phyloP scores from a whole-genome alignment of 2,329 filamentous ascomycete genomes.

The Aspergillus neoniger region DNA sequence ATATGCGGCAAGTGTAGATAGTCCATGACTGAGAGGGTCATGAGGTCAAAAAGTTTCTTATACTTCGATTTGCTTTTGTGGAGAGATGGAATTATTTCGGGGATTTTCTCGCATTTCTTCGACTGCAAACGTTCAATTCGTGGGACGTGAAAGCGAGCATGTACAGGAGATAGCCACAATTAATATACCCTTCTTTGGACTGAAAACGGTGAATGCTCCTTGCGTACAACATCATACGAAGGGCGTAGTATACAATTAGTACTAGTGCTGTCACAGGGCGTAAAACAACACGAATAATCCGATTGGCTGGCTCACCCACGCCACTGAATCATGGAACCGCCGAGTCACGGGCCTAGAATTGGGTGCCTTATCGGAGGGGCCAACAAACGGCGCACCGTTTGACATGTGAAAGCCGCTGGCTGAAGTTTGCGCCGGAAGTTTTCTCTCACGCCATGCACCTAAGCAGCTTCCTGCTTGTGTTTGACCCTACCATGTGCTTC shows the following conservation, averaged over 20 bases:
- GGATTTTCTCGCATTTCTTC: neutral
- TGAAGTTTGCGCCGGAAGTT: neutral
- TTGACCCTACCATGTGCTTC: neutral
- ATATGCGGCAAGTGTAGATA: neutral
- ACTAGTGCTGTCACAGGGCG: neutral
- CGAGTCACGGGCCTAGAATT: neutral
- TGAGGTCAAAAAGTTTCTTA: neutral
- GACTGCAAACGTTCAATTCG: neutral
- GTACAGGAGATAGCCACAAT: neutral
- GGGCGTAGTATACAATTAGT: neutral
- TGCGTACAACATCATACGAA: neutral
- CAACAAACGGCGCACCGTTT: neutral
- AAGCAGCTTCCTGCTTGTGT: neutral
- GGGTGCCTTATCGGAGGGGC: slow-evolving; percentile 1
- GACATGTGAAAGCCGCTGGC: slow-evolving; percentile 3
- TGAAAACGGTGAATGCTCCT: neutral
- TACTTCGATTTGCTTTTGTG: neutral
- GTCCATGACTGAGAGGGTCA: neutral
- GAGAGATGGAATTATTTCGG: neutral
- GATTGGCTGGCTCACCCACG: too few relatives aligned
- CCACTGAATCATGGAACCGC: too few relatives aligned
- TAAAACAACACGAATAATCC: neutral
- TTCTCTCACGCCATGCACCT: neutral
- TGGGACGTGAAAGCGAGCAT: neutral
- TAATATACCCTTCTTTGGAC: neutral